Percentiles rank a stretch among this genome's conserved stretches.
Conservation (phyloP, 345 rosid species). For the Jatropha curcas region DNA sequence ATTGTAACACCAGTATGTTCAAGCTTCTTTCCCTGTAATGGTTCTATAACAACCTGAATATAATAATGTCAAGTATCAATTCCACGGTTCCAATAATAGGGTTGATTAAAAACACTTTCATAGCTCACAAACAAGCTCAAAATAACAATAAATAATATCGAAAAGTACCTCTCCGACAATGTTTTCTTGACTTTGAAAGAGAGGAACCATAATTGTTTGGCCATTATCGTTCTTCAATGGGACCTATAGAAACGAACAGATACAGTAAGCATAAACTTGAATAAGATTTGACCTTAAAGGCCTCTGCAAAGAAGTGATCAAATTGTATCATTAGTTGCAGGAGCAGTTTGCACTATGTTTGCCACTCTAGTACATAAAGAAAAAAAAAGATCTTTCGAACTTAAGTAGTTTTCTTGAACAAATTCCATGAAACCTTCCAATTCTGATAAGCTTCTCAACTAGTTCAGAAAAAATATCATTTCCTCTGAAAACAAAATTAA, state of each 20-base stretch:
- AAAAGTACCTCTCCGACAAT: conserved; percentile 49
- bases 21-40: conserved; percentile 81
- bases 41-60: conserved; percentile 52
- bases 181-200: conserved; percentile 56
- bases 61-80: background rate
- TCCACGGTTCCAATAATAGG: background rate
- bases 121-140: background rate
- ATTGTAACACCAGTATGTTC: conserved; percentile 93
- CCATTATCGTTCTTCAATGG: conserved; percentile 60
- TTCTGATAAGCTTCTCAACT: background rate
- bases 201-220: conserved; percentile 48
- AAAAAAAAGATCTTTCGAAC: background rate
- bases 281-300: background rate
- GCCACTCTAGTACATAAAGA: no score
- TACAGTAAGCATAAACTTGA: background rate
- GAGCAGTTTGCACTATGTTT: no score
- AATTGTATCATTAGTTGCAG: background rate
- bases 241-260: conserved; percentile 31
- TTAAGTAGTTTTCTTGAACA: background rate
- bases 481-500: no score
- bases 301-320: background rate
- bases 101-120: background rate
- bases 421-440: background rate
- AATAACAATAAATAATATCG: conserved; percentile 10
- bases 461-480: background rate